Evolutionary conservation across 1,284 basidiomycete genomes (phyloP).

Genomic region (Malassezia equina): DNA sequence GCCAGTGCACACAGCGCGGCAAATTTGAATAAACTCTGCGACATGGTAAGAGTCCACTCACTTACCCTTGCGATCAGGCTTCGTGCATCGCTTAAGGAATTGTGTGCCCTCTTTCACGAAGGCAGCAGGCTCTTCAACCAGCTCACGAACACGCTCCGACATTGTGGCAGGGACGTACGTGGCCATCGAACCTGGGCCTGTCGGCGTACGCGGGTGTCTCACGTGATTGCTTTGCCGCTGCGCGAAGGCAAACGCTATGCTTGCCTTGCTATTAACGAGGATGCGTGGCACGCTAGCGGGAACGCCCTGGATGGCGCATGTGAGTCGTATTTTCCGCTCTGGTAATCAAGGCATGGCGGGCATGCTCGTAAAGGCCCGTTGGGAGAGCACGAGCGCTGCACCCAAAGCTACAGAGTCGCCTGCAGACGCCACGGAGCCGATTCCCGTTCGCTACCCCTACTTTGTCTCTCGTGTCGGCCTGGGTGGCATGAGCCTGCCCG

Average conservation of each 20-base stretch:
- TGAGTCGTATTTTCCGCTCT: neutral
- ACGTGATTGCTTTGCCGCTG: neutral
- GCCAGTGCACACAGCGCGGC: slow-evolving; percentile 44
- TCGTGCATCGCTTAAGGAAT: slow-evolving; percentile 93
- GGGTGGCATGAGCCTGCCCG: slow-evolving; percentile 22
- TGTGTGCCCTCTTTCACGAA: slow-evolving; percentile 88
- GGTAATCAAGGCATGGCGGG: neutral
- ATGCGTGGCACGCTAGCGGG: neutral
- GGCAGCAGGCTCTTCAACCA: slow-evolving; percentile 80
- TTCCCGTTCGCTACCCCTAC: slow-evolving; percentile 22
- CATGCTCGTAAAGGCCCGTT: neutral
- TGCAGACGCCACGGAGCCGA: neutral
- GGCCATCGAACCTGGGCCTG: neutral
- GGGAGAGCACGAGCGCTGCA: neutral
- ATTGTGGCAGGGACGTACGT: slow-evolving; percentile 49
- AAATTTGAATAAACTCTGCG: slow-evolving; percentile 46
- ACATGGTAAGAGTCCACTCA: slow-evolving; percentile 5
- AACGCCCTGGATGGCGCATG: neutral
- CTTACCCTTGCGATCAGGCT: slow-evolving; percentile 86
- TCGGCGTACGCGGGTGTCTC: neutral
- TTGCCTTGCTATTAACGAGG: neutral
- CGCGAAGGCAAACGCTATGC: neutral
- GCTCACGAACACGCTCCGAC: slow-evolving; percentile 82
- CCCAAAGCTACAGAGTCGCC: neutral
- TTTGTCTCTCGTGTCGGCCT: slow-evolving; percentile 33